phyloP scores from a whole-genome alignment of 1,284 basidiomycete genomes.

The Pseudozyma thailandica region DNA sequence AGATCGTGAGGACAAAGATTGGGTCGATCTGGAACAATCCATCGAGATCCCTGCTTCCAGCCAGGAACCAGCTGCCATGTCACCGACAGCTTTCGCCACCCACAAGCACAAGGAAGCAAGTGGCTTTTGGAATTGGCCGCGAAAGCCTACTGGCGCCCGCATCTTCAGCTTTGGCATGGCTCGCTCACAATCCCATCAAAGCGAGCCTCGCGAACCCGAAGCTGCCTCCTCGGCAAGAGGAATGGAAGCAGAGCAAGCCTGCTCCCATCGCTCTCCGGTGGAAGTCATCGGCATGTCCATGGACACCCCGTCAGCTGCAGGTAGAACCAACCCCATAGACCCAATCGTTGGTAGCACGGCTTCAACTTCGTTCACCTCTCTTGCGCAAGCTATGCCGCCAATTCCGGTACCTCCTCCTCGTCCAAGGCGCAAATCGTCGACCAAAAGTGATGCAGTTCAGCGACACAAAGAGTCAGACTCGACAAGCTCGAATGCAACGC shows the following conservation, averaged over 20 bases:
- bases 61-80: too few relatives aligned
- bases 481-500: not conserved
- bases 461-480: conserved; percentile 8
- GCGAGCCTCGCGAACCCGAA: conserved; percentile 1
- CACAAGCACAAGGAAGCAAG: conserved; percentile 8
- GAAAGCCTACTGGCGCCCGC: conserved; percentile 9
- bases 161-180: conserved; percentile 9
- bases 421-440: conserved; percentile 7
- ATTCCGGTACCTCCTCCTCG: conserved; percentile 32
- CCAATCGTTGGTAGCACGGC: conserved; percentile 13
- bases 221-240: not conserved
- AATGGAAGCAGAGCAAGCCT: not conserved
- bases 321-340: not conserved
- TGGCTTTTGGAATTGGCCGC: conserved; percentile 26
- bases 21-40: conserved; percentile 7
- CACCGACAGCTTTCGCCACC: not conserved
- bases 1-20: conserved; percentile 2
- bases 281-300: conserved; percentile 16
- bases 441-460: not conserved
- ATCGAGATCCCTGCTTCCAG: not conserved
- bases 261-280: not conserved
- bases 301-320: not conserved
- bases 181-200: conserved; percentile 3
- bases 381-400: conserved; percentile 19
- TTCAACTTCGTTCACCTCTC: conserved; percentile 20